phyloP scores from a whole-genome alignment of 805 yeast genomes.

The Yarrowia sp. region DNA sequence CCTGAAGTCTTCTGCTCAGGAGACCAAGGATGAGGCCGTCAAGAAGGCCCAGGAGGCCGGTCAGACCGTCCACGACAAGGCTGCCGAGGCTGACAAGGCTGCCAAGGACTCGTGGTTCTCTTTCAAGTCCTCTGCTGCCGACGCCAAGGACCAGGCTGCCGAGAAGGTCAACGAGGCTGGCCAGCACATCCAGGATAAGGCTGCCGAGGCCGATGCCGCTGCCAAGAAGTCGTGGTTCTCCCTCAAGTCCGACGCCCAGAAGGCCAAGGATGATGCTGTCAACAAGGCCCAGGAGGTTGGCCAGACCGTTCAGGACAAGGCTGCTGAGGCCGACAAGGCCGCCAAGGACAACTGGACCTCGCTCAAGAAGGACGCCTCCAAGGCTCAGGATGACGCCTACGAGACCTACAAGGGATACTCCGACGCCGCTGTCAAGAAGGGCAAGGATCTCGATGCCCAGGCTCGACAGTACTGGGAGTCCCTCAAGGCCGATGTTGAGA shows the following conservation, averaged over 20 bases:
- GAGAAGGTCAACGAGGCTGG: background rate
- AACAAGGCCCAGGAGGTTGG: conserved; percentile 12
- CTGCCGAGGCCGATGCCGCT: conserved; percentile 5
- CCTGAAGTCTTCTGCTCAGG: background rate
- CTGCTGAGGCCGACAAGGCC: conserved; percentile 16
- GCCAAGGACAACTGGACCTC: conserved; percentile 14
- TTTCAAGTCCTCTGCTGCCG: background rate
- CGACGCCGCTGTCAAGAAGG: conserved; percentile 32
- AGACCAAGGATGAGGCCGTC: conserved; percentile 7
- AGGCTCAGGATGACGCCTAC: conserved; percentile 27
- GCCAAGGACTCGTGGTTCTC: conserved; percentile 24
- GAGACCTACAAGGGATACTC: conserved; percentile 27
- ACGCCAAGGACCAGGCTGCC: conserved; percentile 14
- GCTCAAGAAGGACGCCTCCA: conserved; percentile 13
- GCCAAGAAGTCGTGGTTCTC: conserved; percentile 27
- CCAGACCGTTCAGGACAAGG: conserved; percentile 2
- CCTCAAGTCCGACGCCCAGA: conserved; percentile 8
- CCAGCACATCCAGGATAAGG: background rate
- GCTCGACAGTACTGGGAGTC: conserved; percentile 39
- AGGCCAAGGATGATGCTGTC: conserved; percentile 27
- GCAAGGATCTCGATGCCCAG: conserved; percentile 35
- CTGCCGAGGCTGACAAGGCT: conserved; percentile 5
- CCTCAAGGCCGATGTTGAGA: conserved; percentile 26
- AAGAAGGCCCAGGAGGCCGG: background rate
- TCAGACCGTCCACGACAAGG: background rate